Evolutionary conservation across 352 stramenopile species (phyloP), one percentile per base, ranked within the genome.

Genomic region (Halophytophthora polymorphica): DNA sequence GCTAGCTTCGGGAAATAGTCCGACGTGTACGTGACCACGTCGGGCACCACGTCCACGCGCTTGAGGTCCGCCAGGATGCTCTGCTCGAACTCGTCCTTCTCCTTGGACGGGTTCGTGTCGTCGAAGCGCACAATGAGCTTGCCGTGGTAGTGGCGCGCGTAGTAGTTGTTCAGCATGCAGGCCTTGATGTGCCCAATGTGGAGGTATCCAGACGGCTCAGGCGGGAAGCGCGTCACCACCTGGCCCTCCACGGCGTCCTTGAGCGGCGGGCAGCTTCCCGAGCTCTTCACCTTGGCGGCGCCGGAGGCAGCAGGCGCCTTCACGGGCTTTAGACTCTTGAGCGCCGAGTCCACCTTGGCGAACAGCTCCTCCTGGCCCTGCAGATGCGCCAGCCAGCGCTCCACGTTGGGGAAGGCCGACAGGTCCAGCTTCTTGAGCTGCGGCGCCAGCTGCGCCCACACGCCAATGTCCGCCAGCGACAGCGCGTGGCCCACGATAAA

Each of bases 181-280:
- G 98, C 97, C 82, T 99, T 99, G 46, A 98, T 95, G 83, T 99
- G 98, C 36, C 96, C 96, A 64, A 99, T 98, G 80, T 99, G 98
- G 36, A 99, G 75, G 72, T 99, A 99, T 52, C 97, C 97, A 64
- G 79, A 97, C 5, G 97, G 97, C 78, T 99, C 97, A 3, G 98
- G 98, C 13, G 97, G 97, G 54, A 99, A 99, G 5, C 98, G 89
- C 45, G 97, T 99, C 6, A 98, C 89, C 25, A 99, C 96, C 55
- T 98, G 83, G 42, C 97, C 97, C 3, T 87, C 82, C 18, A 96
- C 82, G 31, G 95, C 97, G 56, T 93, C 96, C 67, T 98, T 94
- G 35, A 99, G 74, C 10, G 91, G 83, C 25, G 82, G 90, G 65
- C 84, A 98, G 66, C 83, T 97, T 21, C 96, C 96, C 4, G 64